Base-by-base conservation (phyloP, 371 early-diverging fungal genomes). In the Rhizopus sp. region DNA sequence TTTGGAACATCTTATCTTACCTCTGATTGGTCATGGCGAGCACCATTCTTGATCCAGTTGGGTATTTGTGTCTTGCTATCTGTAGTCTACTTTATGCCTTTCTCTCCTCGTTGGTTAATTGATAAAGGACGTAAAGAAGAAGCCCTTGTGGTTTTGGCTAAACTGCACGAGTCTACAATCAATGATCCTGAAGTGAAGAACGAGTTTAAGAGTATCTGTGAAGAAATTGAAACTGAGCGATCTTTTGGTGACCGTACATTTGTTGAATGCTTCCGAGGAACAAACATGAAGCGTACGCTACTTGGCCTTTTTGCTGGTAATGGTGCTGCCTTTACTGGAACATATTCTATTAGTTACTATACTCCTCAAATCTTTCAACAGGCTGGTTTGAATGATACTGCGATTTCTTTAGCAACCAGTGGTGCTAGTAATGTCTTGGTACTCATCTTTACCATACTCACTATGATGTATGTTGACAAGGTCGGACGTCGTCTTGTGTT, bases 271-370 rank as follows among this genome's bases (percentile, higher is more conserved):
- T 75, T 79, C 57, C 57, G 57, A 12, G 71, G 69, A 7, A 64
- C 66, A 12, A 76, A 74, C 51, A 60, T 68, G 46, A 74, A 69
- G 40, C 72, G 76, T 8, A 73, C 77, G 1, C 15, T 67, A 12
- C 60, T 70, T 34, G 72, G 75, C 17, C 62, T 74, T 39, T 76
- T 79, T 23, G 68, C 82, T 58, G 84, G 79, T 44, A 64, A 78
- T 57, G 81, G 83, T 38, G 84, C 85, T 58, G 81, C 86, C 46
- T 78, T 84, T 49, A 85, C 86, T 30, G 89, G 87, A 38, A 83
- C 80, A 57, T 82, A 83, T 49, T 77, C 82, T 44, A 83, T 87
- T 41, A 69, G 77, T 47, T 78, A 75, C 41, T 78, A 73, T 53
- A 68, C 75, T 0, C 79, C 79, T 50, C 67, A 69, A 32, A 75